Conservation (phyloP, 805 yeast species). For the Hemisphaericaspora nanyangensis region DNA sequence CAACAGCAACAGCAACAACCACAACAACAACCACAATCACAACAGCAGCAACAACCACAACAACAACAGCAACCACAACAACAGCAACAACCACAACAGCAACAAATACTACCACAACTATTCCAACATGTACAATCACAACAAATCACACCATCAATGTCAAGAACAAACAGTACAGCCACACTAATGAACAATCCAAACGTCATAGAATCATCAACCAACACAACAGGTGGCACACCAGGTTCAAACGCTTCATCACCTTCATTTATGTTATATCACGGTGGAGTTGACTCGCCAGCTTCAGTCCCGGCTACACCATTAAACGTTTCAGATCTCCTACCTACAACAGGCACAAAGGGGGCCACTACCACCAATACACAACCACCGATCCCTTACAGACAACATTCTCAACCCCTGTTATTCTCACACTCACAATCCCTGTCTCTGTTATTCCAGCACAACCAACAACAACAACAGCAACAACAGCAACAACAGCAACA, state of each 20-base stretch:
- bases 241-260: slow-evolving; percentile 6
- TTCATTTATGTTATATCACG: slow-evolving; percentile 5
- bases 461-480: background rate
- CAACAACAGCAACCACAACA: slow-evolving; percentile 3
- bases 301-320: slow-evolving; percentile 11
- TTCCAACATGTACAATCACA: background rate
- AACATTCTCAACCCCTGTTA: background rate
- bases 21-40: slow-evolving; percentile 3
- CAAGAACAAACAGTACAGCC: slow-evolving; percentile 7
- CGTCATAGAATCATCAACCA: slow-evolving; percentile 1
- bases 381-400: background rate
- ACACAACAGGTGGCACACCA: slow-evolving; percentile 3
- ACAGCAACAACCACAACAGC: slow-evolving; percentile 2
- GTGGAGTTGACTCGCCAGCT: slow-evolving; percentile 1
- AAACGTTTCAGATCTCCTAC: slow-evolving; percentile 11
- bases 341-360: slow-evolving; percentile 1
- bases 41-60: too few relatives aligned
- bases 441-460: too few relatives aligned
- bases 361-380: background rate
- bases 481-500: background rate
- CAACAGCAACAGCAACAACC: slow-evolving; percentile 3
- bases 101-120: too few relatives aligned
- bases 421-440: background rate
- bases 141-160: slow-evolving; percentile 1
- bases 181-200: slow-evolving; percentile 3